Evolutionary conservation across 2,329 filamentous ascomycete species (phyloP), one percentile per base, ranked within the genome.

Genomic region (Laburnicola sp.): DNA sequence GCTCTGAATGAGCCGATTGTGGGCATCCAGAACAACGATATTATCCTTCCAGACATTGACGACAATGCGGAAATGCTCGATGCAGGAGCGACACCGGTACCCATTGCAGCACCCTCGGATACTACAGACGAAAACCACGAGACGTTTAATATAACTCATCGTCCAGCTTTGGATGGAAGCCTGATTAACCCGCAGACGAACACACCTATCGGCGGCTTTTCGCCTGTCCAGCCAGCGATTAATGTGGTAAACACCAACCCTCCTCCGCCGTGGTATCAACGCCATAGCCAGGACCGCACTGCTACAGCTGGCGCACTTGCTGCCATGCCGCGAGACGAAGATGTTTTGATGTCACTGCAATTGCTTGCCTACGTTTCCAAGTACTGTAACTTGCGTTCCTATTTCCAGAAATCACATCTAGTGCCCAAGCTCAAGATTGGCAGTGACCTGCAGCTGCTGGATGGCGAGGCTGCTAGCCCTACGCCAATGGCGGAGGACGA

Each of bases 351-450:
- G 93, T 97, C 94, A 4, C 81, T 99, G 32, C 94, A 99, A 74
- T 83, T 99, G 21, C 82, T 99, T 39, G 94, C 94, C 11, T 99
- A 99, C 71, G 93, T 99, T 50, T 97, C 92, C 23, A 99, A 99
- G 74, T 99, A 99, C 75, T 97, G 94, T 80, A 95, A 96, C 64
- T 83, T 99, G 27, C 86, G 94, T 16, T 87, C 90, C 3, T 99
- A 97, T 73, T 99, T 99, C 72, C 94, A 99, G 69, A 84, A 88
- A 71, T 96, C 92, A 34, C 94, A 99, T 66, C 80, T 97, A 8
- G 94, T 99, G 3, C 94, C 94, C 0, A 88, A 86, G 57, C 85
- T 99, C 44, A 92, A 92, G 72, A 93, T 99, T 61, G 89, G 91
- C 53, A 86, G 87, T 59, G 92, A 97, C 68, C 81, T 97, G 26